Evolutionary conservation across 495 filamentous ascomycete genomes (phyloP).

Genomic region (Talaromyces liani): DNA sequence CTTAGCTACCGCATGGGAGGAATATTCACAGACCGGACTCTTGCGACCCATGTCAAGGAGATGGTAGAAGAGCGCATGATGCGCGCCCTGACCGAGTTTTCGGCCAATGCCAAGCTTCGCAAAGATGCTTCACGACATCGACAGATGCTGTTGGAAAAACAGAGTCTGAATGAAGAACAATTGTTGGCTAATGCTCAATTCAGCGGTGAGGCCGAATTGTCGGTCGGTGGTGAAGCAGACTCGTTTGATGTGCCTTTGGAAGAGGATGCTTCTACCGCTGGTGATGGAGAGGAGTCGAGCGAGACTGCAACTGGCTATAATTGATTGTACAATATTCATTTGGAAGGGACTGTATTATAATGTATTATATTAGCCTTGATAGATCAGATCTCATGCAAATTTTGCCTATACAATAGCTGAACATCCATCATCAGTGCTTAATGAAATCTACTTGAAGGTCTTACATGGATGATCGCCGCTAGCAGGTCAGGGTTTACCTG

Average conservation of each 20-base stretch:
- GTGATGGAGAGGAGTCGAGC: not conserved
- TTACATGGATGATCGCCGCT: not conserved
- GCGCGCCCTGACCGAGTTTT: conserved; percentile 50
- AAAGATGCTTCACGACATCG: conserved; percentile 35
- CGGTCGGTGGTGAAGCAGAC: not conserved
- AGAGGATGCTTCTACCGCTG: not conserved
- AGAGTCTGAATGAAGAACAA: not conserved
- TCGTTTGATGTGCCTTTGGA: not conserved
- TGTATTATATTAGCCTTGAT: not conserved
- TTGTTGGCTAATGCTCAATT: not conserved
- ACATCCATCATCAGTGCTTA: not conserved
- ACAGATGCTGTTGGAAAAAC: conserved; percentile 16
- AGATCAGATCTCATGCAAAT: not conserved
- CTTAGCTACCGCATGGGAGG: conserved; percentile 64
- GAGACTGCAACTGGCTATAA: not conserved
- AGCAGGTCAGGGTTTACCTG: not conserved
- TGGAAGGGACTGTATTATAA: not conserved
- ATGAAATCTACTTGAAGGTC: not conserved
- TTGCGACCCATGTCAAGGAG: conserved; percentile 73
- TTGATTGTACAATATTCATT: not conserved
- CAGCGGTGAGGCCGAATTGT: not conserved
- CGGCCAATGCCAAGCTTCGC: conserved; percentile 39
- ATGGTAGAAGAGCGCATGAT: conserved; percentile 76
- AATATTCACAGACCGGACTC: conserved; percentile 67
- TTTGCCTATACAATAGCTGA: not conserved